Conservation (phyloP, 192 early-diverging fungal species). For the Backusella tuberculispora region DNA sequence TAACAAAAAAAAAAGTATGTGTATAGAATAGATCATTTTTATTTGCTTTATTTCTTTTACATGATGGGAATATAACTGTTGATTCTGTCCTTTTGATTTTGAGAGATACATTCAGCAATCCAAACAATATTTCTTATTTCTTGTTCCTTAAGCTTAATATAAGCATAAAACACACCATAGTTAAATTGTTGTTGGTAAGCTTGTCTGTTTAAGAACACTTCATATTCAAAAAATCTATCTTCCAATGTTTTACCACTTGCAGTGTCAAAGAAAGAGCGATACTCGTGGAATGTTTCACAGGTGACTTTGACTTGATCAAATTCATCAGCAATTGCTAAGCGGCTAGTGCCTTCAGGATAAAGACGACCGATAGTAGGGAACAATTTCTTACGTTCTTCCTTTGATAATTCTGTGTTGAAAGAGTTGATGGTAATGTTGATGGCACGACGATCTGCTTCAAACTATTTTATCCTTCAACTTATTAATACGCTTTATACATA, state of each 20-base stretch:
- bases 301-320: conserved; percentile 89
- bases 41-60: conserved; percentile 18
- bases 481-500: background rate
- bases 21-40: background rate
- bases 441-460: conserved; percentile 97
- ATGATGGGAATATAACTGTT: conserved; percentile 82
- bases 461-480: conserved; percentile 48
- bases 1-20: background rate
- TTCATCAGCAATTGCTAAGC: conserved; percentile 89
- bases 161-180: conserved; percentile 94
- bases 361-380: conserved; percentile 91
- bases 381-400: conserved; percentile 95
- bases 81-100: conserved; percentile 95
- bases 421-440: conserved; percentile 99
- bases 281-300: conserved; percentile 87
- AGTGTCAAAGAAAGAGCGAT: conserved; percentile 83
- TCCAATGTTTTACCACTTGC: conserved; percentile 74
- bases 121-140: conserved; percentile 98
- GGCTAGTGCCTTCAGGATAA: conserved; percentile 88
- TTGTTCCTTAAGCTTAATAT: conserved; percentile 96
- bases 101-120: conserved; percentile 99
- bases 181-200: conserved; percentile 98
- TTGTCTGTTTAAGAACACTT: conserved; percentile 92
- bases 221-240: conserved; percentile 94
- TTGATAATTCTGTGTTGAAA: conserved; percentile 94